A percentile compares a stretch with the other conserved stretches of the same genome.
phyloP scores from a whole-genome alignment of 371 early-diverging fungal genomes.

The Actinomortierella wolfii region DNA sequence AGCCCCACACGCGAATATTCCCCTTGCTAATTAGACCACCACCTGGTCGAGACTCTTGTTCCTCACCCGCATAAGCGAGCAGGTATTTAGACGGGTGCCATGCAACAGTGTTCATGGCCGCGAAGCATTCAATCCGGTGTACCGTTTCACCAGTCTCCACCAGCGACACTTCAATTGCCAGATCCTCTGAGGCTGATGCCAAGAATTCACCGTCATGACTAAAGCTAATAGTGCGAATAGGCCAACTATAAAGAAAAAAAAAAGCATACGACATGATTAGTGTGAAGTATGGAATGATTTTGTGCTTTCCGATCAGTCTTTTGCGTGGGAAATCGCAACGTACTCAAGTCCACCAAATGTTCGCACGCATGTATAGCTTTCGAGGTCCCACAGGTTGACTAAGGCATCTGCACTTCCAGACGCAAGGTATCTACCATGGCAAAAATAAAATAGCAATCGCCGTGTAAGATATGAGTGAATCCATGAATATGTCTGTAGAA shows the following conservation, averaged over 20 bases:
- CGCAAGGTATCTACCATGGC: slow-evolving; percentile 63
- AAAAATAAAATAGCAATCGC: slow-evolving; percentile 3
- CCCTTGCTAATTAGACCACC: slow-evolving; percentile 21
- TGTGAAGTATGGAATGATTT: too few relatives aligned
- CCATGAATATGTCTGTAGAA: too few relatives aligned
- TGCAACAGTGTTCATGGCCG: slow-evolving; percentile 80
- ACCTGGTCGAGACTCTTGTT: slow-evolving; percentile 41
- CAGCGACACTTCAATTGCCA: slow-evolving; percentile 79
- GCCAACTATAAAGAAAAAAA: slow-evolving; percentile 61
- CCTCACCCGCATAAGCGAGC: slow-evolving; percentile 86
- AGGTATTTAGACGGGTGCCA: slow-evolving; percentile 85
- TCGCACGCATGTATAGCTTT: slow-evolving; percentile 64
- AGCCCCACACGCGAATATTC: slow-evolving; percentile 42
- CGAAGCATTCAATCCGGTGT: slow-evolving; percentile 67
- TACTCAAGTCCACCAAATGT: slow-evolving; percentile 75
- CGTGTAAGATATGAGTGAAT: too few relatives aligned
- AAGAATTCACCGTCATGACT: slow-evolving; percentile 84
- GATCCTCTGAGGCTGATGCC: slow-evolving; percentile 84
- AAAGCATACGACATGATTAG: not conserved
- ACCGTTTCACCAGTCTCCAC: slow-evolving; percentile 79
- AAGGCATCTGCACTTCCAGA: slow-evolving; percentile 81
- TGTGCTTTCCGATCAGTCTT: too few relatives aligned
- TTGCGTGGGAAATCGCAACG: slow-evolving; percentile 15
- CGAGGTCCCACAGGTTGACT: slow-evolving; percentile 78
- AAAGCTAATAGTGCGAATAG: slow-evolving; percentile 84